phyloP scores from a whole-genome alignment of 176 grass and related monocot species.

The Canna indica region DNA sequence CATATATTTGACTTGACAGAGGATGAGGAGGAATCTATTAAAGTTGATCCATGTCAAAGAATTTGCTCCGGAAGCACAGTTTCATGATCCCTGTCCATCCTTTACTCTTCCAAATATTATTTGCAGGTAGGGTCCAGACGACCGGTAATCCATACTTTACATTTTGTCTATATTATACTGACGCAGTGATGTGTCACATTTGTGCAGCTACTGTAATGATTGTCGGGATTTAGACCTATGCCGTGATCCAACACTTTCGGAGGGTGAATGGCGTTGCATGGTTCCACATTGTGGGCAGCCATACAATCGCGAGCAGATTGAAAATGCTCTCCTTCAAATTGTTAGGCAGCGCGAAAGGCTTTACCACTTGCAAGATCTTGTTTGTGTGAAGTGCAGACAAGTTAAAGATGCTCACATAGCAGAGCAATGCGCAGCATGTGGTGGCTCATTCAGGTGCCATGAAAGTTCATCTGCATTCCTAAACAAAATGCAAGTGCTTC shows the following conservation, averaged over 20 bases:
- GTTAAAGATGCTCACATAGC: conserved; percentile 78
- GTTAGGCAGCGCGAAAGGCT: conserved; percentile 86
- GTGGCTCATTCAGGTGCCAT: conserved; percentile 68
- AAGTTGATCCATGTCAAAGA: conserved; percentile 86
- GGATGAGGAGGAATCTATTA: conserved; percentile 92
- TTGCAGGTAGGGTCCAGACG: conserved; percentile 52
- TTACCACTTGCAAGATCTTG: conserved; percentile 86
- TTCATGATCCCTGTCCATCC: conserved; percentile 51
- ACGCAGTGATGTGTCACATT: too few species aligned
- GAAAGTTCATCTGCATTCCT: conserved; percentile 46
- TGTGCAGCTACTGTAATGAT: conserved; percentile 82
- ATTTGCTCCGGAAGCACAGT: conserved; percentile 86
- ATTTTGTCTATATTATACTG: too few species aligned
- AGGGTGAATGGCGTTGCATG: conserved; percentile 53
- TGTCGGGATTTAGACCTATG: conserved; percentile 80
- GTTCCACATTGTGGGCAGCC: conserved; percentile 60
- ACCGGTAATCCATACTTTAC: too few species aligned
- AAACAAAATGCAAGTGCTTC: conserved; percentile 70
- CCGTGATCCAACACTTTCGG: conserved; percentile 43
- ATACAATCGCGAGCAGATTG: conserved; percentile 71
- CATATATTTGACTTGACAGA: conserved; percentile 38
- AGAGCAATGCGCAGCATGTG: conserved; percentile 65
- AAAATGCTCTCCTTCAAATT: conserved; percentile 73
- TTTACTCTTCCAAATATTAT: conserved; percentile 91
- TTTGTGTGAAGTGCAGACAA: conserved; percentile 74